phyloP scores from a whole-genome alignment of 2,329 filamentous ascomycete species.

The Sordariomycetes sp. region DNA sequence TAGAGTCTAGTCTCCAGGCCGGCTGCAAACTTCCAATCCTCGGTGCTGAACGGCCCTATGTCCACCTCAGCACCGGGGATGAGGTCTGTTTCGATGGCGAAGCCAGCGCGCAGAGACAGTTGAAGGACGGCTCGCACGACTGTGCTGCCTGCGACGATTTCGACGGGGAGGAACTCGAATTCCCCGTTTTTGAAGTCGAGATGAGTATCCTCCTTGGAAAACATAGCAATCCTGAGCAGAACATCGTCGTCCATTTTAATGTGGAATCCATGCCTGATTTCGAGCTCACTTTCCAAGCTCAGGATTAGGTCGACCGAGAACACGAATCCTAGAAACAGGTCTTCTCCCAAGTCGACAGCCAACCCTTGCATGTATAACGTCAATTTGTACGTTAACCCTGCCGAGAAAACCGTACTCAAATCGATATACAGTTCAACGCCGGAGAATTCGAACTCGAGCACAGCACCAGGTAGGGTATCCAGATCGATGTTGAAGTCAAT shows the following conservation, averaged over 20 bases:
- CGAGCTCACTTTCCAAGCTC: slow-evolving; percentile 32
- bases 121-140: slow-evolving; percentile 37
- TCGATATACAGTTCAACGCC: slow-evolving; percentile 41
- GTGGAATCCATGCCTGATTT: slow-evolving; percentile 45
- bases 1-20: slow-evolving; percentile 40
- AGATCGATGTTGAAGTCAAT: slow-evolving; percentile 34
- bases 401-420: slow-evolving; percentile 30
- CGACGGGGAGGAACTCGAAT: slow-evolving; percentile 49
- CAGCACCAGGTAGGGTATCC: slow-evolving; percentile 27
- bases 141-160: slow-evolving; percentile 28
- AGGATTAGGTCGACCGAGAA: slow-evolving; percentile 44
- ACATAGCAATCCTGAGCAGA: slow-evolving; percentile 37
- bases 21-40: slow-evolving; percentile 18
- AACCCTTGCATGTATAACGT: slow-evolving; percentile 35
- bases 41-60: slow-evolving; percentile 8
- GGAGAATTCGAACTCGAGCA: slow-evolving; percentile 38
- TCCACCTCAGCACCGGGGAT: slow-evolving; percentile 6
- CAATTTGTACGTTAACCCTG: slow-evolving; percentile 34
- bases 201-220: slow-evolving; percentile 35
- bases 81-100: slow-evolving; percentile 17
- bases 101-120: slow-evolving; percentile 34
- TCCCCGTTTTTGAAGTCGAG: slow-evolving; percentile 38
- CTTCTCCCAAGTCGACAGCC: slow-evolving; percentile 27
- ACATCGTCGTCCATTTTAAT: slow-evolving; percentile 42
- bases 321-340: slow-evolving; percentile 34